Evolutionary conservation across 495 filamentous ascomycete genomes (phyloP).

Genomic region (Choiromyces venosus): DNA sequence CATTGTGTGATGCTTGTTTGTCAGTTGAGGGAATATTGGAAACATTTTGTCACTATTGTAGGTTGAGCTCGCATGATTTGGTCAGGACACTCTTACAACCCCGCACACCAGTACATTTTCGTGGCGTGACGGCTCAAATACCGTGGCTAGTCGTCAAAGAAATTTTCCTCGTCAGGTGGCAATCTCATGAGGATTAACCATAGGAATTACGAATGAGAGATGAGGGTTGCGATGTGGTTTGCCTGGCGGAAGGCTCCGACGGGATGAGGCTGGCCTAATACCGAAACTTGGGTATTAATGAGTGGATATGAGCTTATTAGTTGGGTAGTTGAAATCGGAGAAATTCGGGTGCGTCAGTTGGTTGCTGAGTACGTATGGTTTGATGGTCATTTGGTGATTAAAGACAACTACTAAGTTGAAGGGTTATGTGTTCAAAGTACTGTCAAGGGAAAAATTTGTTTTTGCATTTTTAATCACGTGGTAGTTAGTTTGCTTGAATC

Average conservation of each 20-base stretch:
- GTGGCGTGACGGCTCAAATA: background rate
- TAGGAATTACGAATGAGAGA: background rate
- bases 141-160: background rate
- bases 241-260: background rate
- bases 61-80: background rate
- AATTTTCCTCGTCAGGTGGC: background rate
- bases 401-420: background rate
- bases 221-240: background rate
- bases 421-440: background rate
- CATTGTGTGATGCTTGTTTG: background rate
- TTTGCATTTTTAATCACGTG: too few species aligned
- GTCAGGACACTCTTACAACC: background rate
- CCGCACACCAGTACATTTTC: background rate
- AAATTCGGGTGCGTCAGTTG: background rate
- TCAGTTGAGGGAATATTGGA: background rate
- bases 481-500: too few species aligned
- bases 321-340: background rate
- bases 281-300: background rate
- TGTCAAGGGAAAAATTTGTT: too few species aligned
- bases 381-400: background rate
- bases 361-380: background rate
- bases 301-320: background rate
- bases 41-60: background rate
- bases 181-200: background rate
- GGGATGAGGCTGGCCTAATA: background rate